Percentiles rank a stretch among this genome's conserved stretches.
Conservation (phyloP, 129 eudicot genomes). For the Flaveria sonorensis region DNA sequence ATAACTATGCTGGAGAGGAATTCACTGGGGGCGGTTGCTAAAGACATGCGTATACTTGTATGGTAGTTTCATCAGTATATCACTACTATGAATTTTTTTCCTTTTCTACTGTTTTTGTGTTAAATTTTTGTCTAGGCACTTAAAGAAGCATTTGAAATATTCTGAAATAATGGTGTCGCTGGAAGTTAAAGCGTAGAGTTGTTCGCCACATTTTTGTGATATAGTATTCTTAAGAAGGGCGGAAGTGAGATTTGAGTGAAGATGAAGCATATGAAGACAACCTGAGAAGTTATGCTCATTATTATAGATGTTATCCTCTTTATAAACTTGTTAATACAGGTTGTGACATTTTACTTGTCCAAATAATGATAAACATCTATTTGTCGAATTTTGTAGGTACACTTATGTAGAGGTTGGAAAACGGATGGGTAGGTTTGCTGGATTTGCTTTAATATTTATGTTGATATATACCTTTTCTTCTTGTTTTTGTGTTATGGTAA, state of each 20-base stretch:
- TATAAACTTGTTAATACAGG: no score
- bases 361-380: no score
- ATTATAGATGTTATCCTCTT: no score
- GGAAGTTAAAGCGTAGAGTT: conserved; percentile 95
- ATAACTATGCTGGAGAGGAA: no score
- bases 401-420: no score
- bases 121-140: conserved; percentile 58
- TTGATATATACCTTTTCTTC: no score
- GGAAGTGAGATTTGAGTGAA: conserved; percentile 90
- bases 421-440: no score
- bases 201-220: conserved; percentile 87
- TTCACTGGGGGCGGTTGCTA: no score
- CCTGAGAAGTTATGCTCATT: conserved; percentile 69
- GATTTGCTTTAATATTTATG: no score
- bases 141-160: conserved; percentile 92
- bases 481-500: no score
- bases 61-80: not conserved
- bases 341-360: no score
- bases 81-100: not conserved
- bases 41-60: no score
- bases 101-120: not conserved
- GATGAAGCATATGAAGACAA: conserved; percentile 92
- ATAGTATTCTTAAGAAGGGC: conserved; percentile 87
- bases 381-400: not conserved
- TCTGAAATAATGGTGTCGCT: conserved; percentile 93